phyloP scores from a whole-genome alignment of 1,139 yeast species.

The Saccharomycopsis hybrid region DNA sequence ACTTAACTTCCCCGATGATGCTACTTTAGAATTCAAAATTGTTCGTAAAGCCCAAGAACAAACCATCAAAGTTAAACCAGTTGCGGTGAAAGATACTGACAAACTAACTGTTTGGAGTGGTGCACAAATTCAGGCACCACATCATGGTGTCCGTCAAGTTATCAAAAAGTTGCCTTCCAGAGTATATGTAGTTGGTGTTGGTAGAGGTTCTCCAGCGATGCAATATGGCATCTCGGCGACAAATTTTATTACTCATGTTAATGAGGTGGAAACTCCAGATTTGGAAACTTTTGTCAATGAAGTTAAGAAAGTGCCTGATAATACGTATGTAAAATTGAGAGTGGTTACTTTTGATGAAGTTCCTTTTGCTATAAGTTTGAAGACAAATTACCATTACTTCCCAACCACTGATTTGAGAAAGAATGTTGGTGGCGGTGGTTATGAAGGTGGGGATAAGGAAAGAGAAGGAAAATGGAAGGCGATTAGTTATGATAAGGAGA shows the following conservation, averaged over 20 bases:
- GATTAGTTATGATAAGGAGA: slow-evolving; percentile 8
- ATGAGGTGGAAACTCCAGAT: slow-evolving; percentile 67
- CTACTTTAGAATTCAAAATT: slow-evolving; percentile 45
- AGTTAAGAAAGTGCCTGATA: slow-evolving; percentile 64
- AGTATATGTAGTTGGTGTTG: slow-evolving; percentile 68
- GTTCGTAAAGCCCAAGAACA: slow-evolving; percentile 55
- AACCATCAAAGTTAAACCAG: slow-evolving; percentile 56
- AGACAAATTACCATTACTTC: slow-evolving; percentile 85
- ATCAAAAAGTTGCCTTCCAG: slow-evolving; percentile 74
- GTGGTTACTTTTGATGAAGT: slow-evolving; percentile 78
- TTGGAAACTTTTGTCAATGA: slow-evolving; percentile 58
- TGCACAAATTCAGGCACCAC: slow-evolving; percentile 59
- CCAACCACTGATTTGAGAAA: slow-evolving; percentile 67
- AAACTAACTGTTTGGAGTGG: slow-evolving; percentile 80
- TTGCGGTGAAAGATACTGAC: slow-evolving; percentile 50
- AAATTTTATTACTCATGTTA: slow-evolving; percentile 83
- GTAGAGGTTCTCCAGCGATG: slow-evolving; percentile 78
- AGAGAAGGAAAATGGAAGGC: slow-evolving; percentile 26
- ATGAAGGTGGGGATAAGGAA: too few species aligned
- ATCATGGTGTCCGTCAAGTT: slow-evolving; percentile 68
- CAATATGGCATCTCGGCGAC: slow-evolving; percentile 78
- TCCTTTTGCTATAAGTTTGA: slow-evolving; percentile 77
- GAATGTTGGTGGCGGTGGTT: slow-evolving; percentile 25
- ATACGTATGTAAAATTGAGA: slow-evolving; percentile 73
- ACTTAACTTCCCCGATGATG: slow-evolving; percentile 37